phyloP scores from a whole-genome alignment of 768 basidiomycete genomes.

The Chiua virens region DNA sequence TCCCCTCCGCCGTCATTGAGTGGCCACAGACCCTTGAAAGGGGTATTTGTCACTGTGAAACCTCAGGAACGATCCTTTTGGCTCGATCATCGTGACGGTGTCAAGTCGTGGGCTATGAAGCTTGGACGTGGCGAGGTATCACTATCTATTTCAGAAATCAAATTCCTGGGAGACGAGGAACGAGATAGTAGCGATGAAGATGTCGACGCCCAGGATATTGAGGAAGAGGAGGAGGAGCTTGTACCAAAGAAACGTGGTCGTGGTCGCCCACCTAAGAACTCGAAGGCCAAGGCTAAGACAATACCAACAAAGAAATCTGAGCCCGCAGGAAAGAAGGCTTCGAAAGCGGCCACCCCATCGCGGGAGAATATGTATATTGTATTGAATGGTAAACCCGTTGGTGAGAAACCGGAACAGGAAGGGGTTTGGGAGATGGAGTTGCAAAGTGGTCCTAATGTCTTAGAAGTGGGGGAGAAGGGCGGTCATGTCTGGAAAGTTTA shows the following conservation, averaged over 20 bases:
- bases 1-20: slow-evolving; percentile 30
- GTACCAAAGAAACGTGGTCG: slow-evolving; percentile 44
- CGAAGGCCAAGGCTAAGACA: slow-evolving; percentile 34
- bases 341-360: slow-evolving; percentile 39
- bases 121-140: slow-evolving; percentile 57
- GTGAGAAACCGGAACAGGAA: slow-evolving; percentile 43
- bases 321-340: slow-evolving; percentile 41
- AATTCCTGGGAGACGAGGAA: slow-evolving; percentile 56
- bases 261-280: slow-evolving; percentile 33
- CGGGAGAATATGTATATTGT: slow-evolving; percentile 59
- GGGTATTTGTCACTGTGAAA: slow-evolving; percentile 52
- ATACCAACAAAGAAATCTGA: slow-evolving; percentile 33
- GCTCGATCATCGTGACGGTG: slow-evolving; percentile 68
- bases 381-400: slow-evolving; percentile 55
- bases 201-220: slow-evolving; percentile 44
- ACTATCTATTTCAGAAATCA: slow-evolving; percentile 53
- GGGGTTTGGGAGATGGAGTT: slow-evolving; percentile 66
- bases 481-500: slow-evolving; percentile 73
- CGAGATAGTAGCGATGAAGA: slow-evolving; percentile 59
- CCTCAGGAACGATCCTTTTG: slow-evolving; percentile 58
- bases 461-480: slow-evolving; percentile 74
- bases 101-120: slow-evolving; percentile 70
- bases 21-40: slow-evolving; percentile 48
- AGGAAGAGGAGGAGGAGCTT: slow-evolving; percentile 42
- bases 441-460: slow-evolving; percentile 53